Base-by-base conservation (phyloP, 2,329 filamentous ascomycete genomes). In the Cercospora berteroae region DNA sequence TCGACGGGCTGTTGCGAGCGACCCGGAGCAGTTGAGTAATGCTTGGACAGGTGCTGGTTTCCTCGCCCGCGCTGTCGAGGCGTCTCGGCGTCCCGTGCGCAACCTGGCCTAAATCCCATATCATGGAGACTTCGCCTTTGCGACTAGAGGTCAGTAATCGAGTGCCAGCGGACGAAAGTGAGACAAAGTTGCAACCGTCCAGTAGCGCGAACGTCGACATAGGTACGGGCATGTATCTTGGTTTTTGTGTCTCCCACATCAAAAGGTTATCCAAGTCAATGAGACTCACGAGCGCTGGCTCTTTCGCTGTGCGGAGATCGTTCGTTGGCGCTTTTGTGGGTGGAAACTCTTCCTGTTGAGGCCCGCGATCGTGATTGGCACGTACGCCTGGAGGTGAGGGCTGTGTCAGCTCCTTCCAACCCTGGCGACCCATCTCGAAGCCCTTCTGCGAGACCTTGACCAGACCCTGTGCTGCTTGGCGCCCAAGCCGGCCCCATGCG, bases 21-120 rank as follows among this genome's bases (percentile, higher is more conserved):
- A 96, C 97, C 68, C 94, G 89, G 7, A 93, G 92, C 68, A 97
- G 85, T 77, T 97, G 92, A 58, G 93, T 89, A 33, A 97, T 91
- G 67, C 81, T 78, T 3, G 81, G 81, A 6, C 80, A 81, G 23
- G 70, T 70, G 60, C 70, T 73, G n/a, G 25, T 60, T 36, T 68
- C 70, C 10, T 70, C 66, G 23, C 72, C 67, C 48, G 66, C 61
- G 16, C 63, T 58, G 23, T 44, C 25, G 3, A 6, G 56, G 23
- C 63, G 58, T 52, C 33, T 69, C 36, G 69, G 64, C 27, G 69
- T 76, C 48, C 81, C 84, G 48, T 85, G 83, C 13, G 80, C 83
- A 56, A 83, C 79, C n/a, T 82, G 79, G 80, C 92, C 86, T 66
- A 95, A 79, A 77, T 94, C 91, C 92, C 92, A 95, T 0, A 94